A percentile compares a stretch with the other conserved stretches of the same genome.
Evolutionary conservation across 208 protist species (phyloP).

Genomic region (Acanthamoeba triangularis): DNA sequence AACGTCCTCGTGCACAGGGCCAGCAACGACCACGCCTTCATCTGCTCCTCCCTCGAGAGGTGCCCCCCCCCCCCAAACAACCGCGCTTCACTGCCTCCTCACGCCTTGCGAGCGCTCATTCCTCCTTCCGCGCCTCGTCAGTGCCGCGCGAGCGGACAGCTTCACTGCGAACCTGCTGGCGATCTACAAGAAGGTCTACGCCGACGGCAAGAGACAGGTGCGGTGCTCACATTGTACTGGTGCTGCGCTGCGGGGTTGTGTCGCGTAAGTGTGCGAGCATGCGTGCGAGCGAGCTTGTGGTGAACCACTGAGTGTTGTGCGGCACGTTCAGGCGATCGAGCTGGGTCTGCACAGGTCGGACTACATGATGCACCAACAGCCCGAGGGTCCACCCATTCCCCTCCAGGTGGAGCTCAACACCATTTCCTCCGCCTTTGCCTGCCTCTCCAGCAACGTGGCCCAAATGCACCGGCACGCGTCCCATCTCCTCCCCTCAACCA

Average conservation of each 20-base stretch:
- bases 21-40: conserved; percentile 51
- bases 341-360: conserved; percentile 96
- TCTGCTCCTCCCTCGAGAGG: conserved; percentile 27
- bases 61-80: background rate
- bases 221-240: background rate
- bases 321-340: conserved; percentile 89
- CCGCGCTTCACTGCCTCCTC: background rate
- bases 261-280: background rate
- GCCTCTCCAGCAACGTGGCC: conserved; percentile 92
- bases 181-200: conserved; percentile 69
- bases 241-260: background rate
- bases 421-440: conserved; percentile 96
- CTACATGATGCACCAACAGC: conserved; percentile 94
- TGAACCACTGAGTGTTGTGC: background rate
- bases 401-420: conserved; percentile 98
- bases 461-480: conserved; percentile 91
- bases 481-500: background rate
- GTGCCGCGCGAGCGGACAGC: conserved; percentile 23
- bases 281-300: too few species aligned
- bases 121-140: background rate
- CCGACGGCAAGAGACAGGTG: conserved; percentile 34
- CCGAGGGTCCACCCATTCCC: conserved; percentile 19
- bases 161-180: conserved; percentile 49
- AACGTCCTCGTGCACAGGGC: conserved; percentile 62
- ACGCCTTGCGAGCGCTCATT: background rate